phyloP scores from a whole-genome alignment of 768 basidiomycete genomes.

The Udeniomyces megalosporus region DNA sequence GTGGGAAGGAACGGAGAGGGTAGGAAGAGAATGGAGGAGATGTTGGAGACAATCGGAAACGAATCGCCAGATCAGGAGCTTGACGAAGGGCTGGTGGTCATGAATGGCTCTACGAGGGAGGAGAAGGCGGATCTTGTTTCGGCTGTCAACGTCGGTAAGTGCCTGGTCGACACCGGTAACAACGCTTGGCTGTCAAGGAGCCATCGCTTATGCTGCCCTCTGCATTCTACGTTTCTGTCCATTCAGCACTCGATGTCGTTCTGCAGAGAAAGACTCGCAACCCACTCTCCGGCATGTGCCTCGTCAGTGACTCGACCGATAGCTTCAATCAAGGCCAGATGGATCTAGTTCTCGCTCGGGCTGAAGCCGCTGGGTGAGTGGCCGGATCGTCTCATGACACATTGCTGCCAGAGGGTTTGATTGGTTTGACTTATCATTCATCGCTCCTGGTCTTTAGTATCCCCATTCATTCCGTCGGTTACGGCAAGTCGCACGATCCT shows the following conservation, averaged over 20 bases:
- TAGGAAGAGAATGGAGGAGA: slow-evolving; percentile 46
- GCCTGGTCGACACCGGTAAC: slow-evolving; percentile 82
- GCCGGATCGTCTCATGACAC: neutral
- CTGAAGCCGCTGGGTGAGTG: slow-evolving; percentile 70
- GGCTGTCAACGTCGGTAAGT: slow-evolving; percentile 81
- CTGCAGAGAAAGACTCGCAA: slow-evolving; percentile 86
- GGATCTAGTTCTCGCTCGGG: slow-evolving; percentile 91
- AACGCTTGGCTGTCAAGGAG: neutral
- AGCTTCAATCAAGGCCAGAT: slow-evolving; percentile 87
- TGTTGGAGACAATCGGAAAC: slow-evolving; percentile 51
- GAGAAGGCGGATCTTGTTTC: slow-evolving; percentile 96
- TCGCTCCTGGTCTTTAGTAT: slow-evolving; percentile 32
- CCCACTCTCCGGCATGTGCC: slow-evolving; percentile 73
- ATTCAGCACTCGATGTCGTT: slow-evolving; percentile 70
- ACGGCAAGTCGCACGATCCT: slow-evolving; percentile 91
- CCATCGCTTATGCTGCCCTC: neutral
- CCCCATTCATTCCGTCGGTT: slow-evolving; percentile 93
- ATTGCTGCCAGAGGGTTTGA: too few species aligned
- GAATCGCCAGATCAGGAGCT: slow-evolving; percentile 24
- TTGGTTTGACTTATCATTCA: too few species aligned
- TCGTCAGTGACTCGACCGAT: slow-evolving; percentile 84
- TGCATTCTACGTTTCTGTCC: neutral
- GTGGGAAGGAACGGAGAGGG: slow-evolving; percentile 53
- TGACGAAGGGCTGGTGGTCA: slow-evolving; percentile 30
- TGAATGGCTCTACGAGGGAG: slow-evolving; percentile 58